A percentile compares a stretch with the other conserved stretches of the same genome.
These are phyloP conservation scores for Tylopilus intermedius DNA, from an alignment of 768 basidiomycete species.

Conservation along the genomic window DNA sequence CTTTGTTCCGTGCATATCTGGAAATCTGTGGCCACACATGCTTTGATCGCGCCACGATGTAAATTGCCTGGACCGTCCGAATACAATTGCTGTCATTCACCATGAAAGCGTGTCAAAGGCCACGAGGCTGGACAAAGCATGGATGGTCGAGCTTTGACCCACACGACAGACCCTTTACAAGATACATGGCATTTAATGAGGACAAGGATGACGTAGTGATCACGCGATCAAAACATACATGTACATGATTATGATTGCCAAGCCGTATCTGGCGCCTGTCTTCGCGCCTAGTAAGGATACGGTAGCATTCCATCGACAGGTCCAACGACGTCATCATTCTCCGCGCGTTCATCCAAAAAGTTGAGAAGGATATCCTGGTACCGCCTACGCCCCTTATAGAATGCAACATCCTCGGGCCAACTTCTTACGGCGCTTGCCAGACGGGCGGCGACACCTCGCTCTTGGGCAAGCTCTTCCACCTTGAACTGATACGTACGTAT, in stretches of 20 bases:
- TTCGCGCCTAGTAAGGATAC: conserved; percentile 16
- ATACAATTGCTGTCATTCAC: conserved; percentile 3
- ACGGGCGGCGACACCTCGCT: conserved; percentile 57
- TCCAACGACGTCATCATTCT: conserved; percentile 14
- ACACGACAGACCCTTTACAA: background rate
- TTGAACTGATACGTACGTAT: conserved; percentile 64
- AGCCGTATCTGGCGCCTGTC: background rate
- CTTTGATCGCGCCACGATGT: conserved; percentile 17
- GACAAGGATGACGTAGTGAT: background rate
- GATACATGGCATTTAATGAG: background rate
- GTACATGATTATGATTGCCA: background rate
- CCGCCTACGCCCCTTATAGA: conserved; percentile 23
- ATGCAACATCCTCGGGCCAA: conserved; percentile 62
- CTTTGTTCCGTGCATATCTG: conserved; percentile 15
- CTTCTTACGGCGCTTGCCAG: conserved; percentile 61
- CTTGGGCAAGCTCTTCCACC: conserved; percentile 47
- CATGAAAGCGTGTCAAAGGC: background rate
- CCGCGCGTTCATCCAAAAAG: conserved; percentile 24
- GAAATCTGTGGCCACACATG: conserved; percentile 4
- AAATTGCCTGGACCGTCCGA: background rate
- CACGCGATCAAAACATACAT: background rate
- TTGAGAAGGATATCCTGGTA: conserved; percentile 22
- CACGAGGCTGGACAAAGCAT: background rate
- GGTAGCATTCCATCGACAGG: conserved; percentile 13
- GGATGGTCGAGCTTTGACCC: conserved; percentile 3